Evolutionary conservation across 2,329 filamentous ascomycete species (phyloP).

Genomic region (Penicillium paneum): DNA sequence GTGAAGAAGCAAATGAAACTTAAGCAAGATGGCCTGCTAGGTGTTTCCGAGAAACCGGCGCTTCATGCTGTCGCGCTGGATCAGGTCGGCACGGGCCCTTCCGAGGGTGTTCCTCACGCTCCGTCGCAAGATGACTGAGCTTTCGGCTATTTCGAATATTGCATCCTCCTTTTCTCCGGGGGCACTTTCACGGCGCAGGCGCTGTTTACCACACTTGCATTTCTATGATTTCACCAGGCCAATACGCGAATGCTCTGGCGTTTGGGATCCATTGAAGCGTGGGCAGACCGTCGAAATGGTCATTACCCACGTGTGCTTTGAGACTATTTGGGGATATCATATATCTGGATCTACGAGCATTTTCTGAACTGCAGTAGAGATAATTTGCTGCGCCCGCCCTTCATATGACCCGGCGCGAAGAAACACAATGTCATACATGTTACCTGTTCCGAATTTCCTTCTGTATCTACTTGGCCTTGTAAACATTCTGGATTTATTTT

Average conservation of each 20-base stretch:
- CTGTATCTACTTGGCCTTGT: background rate
- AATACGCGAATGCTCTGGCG: background rate
- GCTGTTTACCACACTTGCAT: slow-evolving; percentile 13
- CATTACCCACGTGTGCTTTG: background rate
- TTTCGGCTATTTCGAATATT: background rate
- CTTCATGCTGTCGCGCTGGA: slow-evolving; percentile 84
- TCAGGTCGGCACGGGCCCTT: slow-evolving; percentile 52
- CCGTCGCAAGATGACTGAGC: slow-evolving; percentile 12
- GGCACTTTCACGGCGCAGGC: slow-evolving; percentile 17
- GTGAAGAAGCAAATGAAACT: slow-evolving; percentile 68
- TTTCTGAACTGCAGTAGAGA: background rate
- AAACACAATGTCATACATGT: slow-evolving; percentile 1
- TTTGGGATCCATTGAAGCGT: background rate
- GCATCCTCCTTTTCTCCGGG: slow-evolving; percentile 5
- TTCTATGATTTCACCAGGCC: background rate
- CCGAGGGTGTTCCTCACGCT: slow-evolving; percentile 28
- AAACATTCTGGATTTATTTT: background rate
- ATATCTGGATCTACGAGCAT: background rate
- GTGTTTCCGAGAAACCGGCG: slow-evolving; percentile 66
- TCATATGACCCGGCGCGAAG: background rate
- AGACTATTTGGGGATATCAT: background rate
- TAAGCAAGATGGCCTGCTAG: slow-evolving; percentile 58
- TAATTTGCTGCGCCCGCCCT: background rate
- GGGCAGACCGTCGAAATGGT: background rate
- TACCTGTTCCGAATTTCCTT: background rate